These are phyloP conservation scores for Filobasidium uniguttulatum DNA, from an alignment of 1,284 basidiomycete genomes.

Conservation along the genomic window DNA sequence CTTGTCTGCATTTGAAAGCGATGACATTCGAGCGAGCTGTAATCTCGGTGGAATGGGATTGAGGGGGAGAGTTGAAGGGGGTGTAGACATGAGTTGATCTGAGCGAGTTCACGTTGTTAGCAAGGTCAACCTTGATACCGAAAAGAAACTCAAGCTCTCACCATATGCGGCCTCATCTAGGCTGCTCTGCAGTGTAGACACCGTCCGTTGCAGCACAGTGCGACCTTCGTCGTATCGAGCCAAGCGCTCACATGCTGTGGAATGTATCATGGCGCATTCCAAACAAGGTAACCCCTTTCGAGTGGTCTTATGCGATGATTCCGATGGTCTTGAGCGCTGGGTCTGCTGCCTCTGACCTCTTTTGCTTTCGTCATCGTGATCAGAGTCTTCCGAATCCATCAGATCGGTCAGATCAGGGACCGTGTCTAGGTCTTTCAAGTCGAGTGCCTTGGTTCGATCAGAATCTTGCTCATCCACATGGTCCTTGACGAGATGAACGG, in stretches of 20 bases:
- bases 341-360: background rate
- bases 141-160: background rate
- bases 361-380: background rate
- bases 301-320: background rate
- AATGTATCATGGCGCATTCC: conserved; percentile 64
- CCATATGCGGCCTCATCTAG: conserved; percentile 4
- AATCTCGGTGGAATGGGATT: conserved; percentile 17
- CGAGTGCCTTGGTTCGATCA: background rate
- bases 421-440: background rate
- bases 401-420: background rate
- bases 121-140: conserved; percentile 12
- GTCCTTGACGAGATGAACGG: conserved; percentile 10
- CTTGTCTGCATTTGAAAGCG: conserved; percentile 20
- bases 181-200: conserved; percentile 23
- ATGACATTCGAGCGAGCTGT: conserved; percentile 24
- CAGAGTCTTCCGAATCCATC: background rate
- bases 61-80: conserved; percentile 16
- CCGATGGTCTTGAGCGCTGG: background rate
- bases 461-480: background rate
- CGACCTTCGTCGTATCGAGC: conserved; percentile 42
- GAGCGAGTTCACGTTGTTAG: too few relatives aligned
- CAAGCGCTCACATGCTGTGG: conserved; percentile 57
- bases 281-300: conserved; percentile 39
- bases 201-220: conserved; percentile 26
- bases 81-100: conserved; percentile 20